Base-by-base conservation (phyloP, 352 stramenopile species). In the Peronosclerospora sorghi region DNA sequence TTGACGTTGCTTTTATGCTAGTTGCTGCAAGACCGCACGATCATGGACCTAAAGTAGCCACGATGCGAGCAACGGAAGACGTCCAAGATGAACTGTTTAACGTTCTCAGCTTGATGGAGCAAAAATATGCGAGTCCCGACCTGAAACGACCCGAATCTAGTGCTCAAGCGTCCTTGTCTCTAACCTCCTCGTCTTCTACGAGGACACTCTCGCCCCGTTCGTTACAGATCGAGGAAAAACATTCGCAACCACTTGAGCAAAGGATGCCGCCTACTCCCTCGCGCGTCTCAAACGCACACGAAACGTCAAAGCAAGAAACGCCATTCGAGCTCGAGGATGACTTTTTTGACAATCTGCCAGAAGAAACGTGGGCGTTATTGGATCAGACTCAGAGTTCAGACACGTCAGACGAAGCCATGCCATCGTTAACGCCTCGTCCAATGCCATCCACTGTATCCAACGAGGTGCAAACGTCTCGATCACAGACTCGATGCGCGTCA, bases 351-450 rank as follows among this genome's bases (percentile, higher is more conserved):
- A 71, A 78, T 20, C 63, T 91, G n/a, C 86, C 75, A 3, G 71
- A 80, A 14, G 79, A 91, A 29, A 82, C 73, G 21, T 91, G 75
- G 76, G 70, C 79, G 9, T 40, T 83, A 29, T 36, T 89, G 8
- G 76, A 91, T 19, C 69, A 86, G 37, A 17, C 89, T 9, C 62
- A 82, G 48, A 72, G 68, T 21, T 48, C 88, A 65, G 65, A 67
- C 44, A 41, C 34, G 5, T 41, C 35, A 2, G 32, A 38, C n/a
- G 43, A 55, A 51, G 32, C 32, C 14, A 47, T 32, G 6, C 44
- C 49, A 18, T 45, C 35, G n/a, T 27, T 65, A 21, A 67, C 57
- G 19, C 56, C 53, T 21, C 51, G 50, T 7, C 54, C 62, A 20
- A 41, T 68, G 43, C 60, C 60, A 24, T 62, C 48, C 15, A 32